phyloP scores from a whole-genome alignment of 805 yeast species.

The Torulaspora delbrueckii region DNA sequence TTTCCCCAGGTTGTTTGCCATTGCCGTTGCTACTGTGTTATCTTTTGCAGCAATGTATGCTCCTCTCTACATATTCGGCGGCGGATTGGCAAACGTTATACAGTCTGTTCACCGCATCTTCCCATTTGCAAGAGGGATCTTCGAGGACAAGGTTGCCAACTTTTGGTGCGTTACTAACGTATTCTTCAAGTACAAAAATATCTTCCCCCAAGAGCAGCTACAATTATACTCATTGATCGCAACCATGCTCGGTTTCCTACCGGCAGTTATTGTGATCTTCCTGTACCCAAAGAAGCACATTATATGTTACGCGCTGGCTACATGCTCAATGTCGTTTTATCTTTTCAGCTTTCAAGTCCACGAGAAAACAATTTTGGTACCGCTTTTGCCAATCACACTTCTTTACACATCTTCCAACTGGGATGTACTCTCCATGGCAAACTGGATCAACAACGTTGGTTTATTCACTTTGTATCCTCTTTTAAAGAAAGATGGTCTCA shows the following conservation, averaged over 20 bases:
- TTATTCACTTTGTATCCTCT: conserved; percentile 87
- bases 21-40: conserved; percentile 58
- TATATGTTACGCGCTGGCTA: conserved; percentile 69
- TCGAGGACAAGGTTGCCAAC: conserved; percentile 96
- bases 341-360: conserved; percentile 94
- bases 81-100: conserved; percentile 34
- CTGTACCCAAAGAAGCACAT: conserved; percentile 48
- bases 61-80: conserved; percentile 56
- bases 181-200: conserved; percentile 59
- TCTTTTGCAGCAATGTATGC: conserved; percentile 48
- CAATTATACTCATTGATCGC: conserved; percentile 52
- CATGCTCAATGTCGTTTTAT: conserved; percentile 82
- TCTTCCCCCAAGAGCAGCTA: conserved; percentile 53
- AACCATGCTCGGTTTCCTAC: conserved; percentile 51
- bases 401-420: conserved; percentile 50
- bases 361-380: conserved; percentile 85
- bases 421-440: conserved; percentile 62
- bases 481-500: conserved; percentile 66
- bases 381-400: conserved; percentile 78
- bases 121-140: conserved; percentile 89
- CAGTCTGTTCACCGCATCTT: conserved; percentile 72
- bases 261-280: conserved; percentile 50
- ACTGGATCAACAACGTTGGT: conserved; percentile 84
- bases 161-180: conserved; percentile 95
- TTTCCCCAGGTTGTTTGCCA: conserved; percentile 51